Conservation (phyloP, 2,329 filamentous ascomycete genomes). For the Monilinia polystroma region DNA sequence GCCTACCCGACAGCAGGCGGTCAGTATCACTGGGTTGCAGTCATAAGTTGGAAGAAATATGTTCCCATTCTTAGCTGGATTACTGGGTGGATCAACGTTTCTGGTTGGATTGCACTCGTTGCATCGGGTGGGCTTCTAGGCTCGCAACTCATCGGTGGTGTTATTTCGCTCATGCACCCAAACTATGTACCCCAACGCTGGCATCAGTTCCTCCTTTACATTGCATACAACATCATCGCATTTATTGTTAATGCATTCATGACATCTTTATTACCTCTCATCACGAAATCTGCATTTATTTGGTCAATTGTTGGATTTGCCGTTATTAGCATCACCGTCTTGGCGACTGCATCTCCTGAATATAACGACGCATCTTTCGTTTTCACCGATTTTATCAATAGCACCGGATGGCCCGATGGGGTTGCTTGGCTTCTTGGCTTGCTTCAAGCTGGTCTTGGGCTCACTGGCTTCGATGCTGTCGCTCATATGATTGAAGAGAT, state of each 20-base stretch:
- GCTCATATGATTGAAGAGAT: conserved; percentile 54
- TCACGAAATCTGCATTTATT: conserved; percentile 50
- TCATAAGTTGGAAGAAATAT: conserved; percentile 50
- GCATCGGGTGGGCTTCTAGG: conserved; percentile 53
- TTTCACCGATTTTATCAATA: conserved; percentile 54
- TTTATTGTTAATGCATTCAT: conserved; percentile 50
- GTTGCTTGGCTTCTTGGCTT: conserved; percentile 54
- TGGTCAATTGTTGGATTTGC: conserved; percentile 55
- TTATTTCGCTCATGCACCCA: conserved; percentile 51
- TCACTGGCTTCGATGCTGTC: conserved; percentile 48
- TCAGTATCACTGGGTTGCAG: conserved; percentile 59
- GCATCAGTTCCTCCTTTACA: conserved; percentile 49
- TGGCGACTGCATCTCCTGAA: conserved; percentile 51
- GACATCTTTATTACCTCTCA: conserved; percentile 50
- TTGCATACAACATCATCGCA: conserved; percentile 48
- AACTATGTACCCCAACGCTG: conserved; percentile 50
- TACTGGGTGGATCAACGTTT: conserved; percentile 50
- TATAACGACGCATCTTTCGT: conserved; percentile 54
- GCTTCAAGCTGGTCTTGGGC: conserved; percentile 52
- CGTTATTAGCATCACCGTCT: conserved; percentile 51
- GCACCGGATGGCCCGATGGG: conserved; percentile 50
- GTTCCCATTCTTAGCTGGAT: conserved; percentile 47
- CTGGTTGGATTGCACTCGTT: conserved; percentile 47
- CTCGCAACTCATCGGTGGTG: conserved; percentile 54
- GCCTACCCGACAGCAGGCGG: conserved; percentile 56